These are phyloP conservation scores for Teratosphaeria epicoccoides DNA, from an alignment of 2,329 filamentous ascomycete species.

Conservation along the genomic window DNA sequence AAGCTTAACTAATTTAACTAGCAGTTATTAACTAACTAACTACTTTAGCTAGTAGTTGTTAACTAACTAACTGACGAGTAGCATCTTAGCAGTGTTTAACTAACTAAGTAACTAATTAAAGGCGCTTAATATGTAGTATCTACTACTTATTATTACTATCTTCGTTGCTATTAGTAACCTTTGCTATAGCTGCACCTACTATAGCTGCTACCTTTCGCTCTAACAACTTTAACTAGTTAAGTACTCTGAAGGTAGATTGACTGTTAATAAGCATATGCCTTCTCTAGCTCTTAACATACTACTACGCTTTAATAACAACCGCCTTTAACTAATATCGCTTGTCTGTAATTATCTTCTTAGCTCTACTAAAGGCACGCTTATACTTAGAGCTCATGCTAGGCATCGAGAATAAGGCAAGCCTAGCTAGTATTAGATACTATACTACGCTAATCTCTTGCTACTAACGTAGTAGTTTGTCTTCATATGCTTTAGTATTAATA, in stretches of 20 bases:
- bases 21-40: too few relatives aligned
- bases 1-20: too few relatives aligned
- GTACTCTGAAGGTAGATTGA: not conserved
- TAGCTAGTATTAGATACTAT: constrained; percentile 1
- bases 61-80: too few relatives aligned
- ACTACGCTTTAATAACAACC: constrained; percentile 1
- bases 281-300: not conserved
- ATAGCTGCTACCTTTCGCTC: too few relatives aligned
- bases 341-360: constrained; percentile 5
- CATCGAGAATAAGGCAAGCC: constrained; percentile 4
- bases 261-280: not conserved
- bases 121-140: too few relatives aligned
- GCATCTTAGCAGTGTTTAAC: too few relatives aligned
- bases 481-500: not conserved
- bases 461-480: not conserved
- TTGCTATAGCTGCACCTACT: too few relatives aligned
- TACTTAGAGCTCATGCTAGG: constrained; percentile 6
- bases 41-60: too few relatives aligned
- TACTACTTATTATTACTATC: too few relatives aligned
- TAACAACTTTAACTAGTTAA: too few relatives aligned
- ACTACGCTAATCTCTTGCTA: not conserved
- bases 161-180: too few relatives aligned
- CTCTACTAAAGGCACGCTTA: constrained; percentile 5
- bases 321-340: constrained; percentile 1
- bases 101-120: too few relatives aligned